Percentiles rank a stretch among this genome's conserved stretches.
Evolutionary conservation across 768 basidiomycete genomes (phyloP).

Genomic region (Mycena sanguinolenta): DNA sequence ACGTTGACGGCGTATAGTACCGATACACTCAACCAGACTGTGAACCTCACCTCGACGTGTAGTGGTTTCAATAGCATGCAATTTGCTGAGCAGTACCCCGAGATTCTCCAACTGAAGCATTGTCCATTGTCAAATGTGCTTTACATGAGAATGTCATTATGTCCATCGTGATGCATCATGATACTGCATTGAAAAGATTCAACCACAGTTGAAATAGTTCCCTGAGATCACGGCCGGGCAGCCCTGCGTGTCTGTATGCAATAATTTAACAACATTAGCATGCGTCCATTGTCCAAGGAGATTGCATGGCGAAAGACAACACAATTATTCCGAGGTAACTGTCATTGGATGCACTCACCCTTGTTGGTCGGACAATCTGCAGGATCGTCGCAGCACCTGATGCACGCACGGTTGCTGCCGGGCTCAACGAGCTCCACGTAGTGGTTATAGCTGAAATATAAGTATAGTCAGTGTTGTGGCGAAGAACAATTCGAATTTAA

Average conservation of each 20-base stretch:
- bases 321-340: not conserved
- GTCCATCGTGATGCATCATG: not conserved
- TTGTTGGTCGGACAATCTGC: conserved; percentile 66
- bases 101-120: not conserved
- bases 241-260: conserved; percentile 58
- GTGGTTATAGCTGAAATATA: conserved; percentile 61
- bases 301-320: no score
- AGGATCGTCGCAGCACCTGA: conserved; percentile 68
- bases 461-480: no score
- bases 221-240: conserved; percentile 67
- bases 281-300: no score
- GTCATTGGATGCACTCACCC: conserved; percentile 46
- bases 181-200: conserved; percentile 17
- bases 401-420: conserved; percentile 63
- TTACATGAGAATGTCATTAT: not conserved
- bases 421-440: conserved; percentile 74
- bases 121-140: not conserved
- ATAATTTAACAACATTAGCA: not conserved
- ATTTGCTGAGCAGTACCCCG: not conserved
- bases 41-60: not conserved
- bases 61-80: not conserved
- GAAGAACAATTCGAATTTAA: no score
- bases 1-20: not conserved
- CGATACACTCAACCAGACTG: not conserved
- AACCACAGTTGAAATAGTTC: conserved; percentile 67